A percentile compares a stretch with the other conserved stretches of the same genome.
These are phyloP conservation scores for Russula earlei DNA, from an alignment of 768 basidiomycete genomes.

Conservation along the genomic window DNA sequence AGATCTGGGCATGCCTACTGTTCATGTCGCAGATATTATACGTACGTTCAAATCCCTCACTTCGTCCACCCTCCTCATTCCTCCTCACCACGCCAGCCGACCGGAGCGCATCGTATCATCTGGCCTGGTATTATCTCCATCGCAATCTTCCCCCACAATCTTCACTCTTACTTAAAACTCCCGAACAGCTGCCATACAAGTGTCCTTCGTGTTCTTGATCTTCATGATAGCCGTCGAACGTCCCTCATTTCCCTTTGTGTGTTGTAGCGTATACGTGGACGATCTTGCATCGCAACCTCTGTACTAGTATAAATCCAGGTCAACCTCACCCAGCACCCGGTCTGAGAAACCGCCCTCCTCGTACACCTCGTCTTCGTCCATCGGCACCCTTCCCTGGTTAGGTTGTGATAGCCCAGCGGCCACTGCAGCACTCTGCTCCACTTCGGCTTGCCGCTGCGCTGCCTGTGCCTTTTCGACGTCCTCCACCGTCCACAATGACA, in stretches of 20 bases:
- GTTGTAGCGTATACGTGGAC: conserved; percentile 3
- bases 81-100: conserved; percentile 29
- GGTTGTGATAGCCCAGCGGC: conserved; percentile 21
- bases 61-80: not conserved
- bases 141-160: not conserved
- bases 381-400: conserved; percentile 23
- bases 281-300: conserved; percentile 3
- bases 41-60: conserved; percentile 26
- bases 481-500: conserved; percentile 91
- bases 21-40: conserved; percentile 49
- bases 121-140: conserved; percentile 32
- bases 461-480: conserved; percentile 82
- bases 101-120: conserved; percentile 41
- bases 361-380: conserved; percentile 23
- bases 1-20: conserved; percentile 16
- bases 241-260: not conserved
- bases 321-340: conserved; percentile 48
- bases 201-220: conserved; percentile 4
- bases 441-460: conserved; percentile 61
- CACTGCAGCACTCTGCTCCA: conserved; percentile 37
- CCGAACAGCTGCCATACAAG: not conserved
- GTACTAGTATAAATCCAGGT: conserved; percentile 27
- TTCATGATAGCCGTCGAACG: not conserved
- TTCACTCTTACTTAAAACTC: not conserved
- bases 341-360: conserved; percentile 53